Percentiles rank a stretch among this genome's conserved stretches.
These are phyloP conservation scores for Halophytophthora polymorphica DNA, from an alignment of 352 stramenopile species.

Conservation along the genomic window DNA sequence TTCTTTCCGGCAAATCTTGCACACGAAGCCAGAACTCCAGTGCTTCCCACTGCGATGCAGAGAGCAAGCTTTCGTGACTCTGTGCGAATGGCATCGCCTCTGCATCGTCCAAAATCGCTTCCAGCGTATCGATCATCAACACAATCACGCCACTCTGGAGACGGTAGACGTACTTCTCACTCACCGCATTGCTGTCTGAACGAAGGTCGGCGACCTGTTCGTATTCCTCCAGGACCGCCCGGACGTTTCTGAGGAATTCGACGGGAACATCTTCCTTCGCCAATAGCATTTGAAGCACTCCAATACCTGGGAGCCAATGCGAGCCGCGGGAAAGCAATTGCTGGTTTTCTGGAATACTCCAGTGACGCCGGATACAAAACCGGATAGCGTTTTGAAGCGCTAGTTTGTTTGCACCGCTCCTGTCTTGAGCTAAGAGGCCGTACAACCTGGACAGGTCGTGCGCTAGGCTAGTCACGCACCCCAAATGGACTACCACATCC, in stretches of 20 bases:
- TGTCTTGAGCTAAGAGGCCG: conserved; percentile 9
- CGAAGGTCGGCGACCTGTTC: conserved; percentile 28
- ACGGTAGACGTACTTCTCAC: conserved; percentile 25
- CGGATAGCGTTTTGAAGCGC: conserved; percentile 24
- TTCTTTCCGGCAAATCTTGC: background rate
- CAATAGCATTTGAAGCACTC: conserved; percentile 32
- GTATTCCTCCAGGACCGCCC: conserved; percentile 36
- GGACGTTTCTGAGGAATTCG: conserved; percentile 25
- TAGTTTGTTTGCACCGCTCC: background rate
- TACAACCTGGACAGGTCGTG: conserved; percentile 31
- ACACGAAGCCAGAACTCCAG: conserved; percentile 26
- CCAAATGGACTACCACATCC: conserved; percentile 38
- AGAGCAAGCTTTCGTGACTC: conserved; percentile 28
- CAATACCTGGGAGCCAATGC: conserved; percentile 45
- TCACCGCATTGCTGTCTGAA: background rate
- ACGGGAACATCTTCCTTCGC: conserved; percentile 27
- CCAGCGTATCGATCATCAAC: conserved; percentile 42
- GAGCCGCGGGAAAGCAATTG: conserved; percentile 32
- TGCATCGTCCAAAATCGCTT: conserved; percentile 20
- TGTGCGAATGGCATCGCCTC: conserved; percentile 22
- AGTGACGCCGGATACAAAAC: conserved; percentile 39
- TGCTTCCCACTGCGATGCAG: conserved; percentile 25
- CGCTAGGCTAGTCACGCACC: conserved; percentile 22
- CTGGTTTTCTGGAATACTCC: conserved; percentile 29
- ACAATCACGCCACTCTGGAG: conserved; percentile 23